phyloP scores from a whole-genome alignment of 805 yeast genomes.

The Priceomyces haplophilus region DNA sequence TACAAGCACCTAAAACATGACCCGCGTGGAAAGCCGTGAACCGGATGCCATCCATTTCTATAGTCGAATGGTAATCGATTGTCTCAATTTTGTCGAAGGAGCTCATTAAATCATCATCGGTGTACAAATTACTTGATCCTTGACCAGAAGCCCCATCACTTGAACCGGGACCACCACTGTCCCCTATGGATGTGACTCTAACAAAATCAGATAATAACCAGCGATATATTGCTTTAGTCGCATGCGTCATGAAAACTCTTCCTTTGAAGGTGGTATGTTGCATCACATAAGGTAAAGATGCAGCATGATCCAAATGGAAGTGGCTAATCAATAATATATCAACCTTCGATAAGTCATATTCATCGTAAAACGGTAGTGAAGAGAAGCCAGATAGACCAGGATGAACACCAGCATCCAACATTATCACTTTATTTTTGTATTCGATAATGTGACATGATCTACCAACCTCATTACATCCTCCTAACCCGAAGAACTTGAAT shows the following conservation, averaged over 20 bases:
- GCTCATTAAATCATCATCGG: conserved; percentile 84
- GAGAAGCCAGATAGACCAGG: conserved; percentile 91
- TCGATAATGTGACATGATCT: conserved; percentile 91
- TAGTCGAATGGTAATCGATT: conserved; percentile 91
- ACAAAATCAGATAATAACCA: conserved; percentile 96
- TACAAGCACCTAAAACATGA: conserved; percentile 98
- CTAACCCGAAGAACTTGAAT: conserved; percentile 77
- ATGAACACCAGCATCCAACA: conserved; percentile 98
- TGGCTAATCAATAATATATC: conserved; percentile 88
- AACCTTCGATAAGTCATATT: conserved; percentile 82
- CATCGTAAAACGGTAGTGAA: conserved; percentile 93
- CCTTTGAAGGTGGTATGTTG: conserved; percentile 94
- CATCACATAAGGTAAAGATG: conserved; percentile 96
- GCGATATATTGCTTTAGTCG: conserved; percentile 95
- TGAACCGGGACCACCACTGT: conserved; percentile 40
- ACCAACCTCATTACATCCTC: conserved; percentile 99
- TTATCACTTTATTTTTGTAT: conserved; percentile 89
- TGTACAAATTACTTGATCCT: conserved; percentile 56
- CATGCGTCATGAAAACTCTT: conserved; percentile 97
- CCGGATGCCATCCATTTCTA: conserved; percentile 89
- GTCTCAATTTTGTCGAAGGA: conserved; percentile 92
- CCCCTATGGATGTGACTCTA: conserved; percentile 68
- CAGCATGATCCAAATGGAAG: conserved; percentile 97
- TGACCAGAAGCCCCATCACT: conserved; percentile 14
- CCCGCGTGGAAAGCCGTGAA: conserved; percentile 99